A percentile compares a stretch with the other conserved stretches of the same genome.
phyloP scores from a whole-genome alignment of 495 filamentous ascomycete genomes.

The Aspergillus campestris region DNA sequence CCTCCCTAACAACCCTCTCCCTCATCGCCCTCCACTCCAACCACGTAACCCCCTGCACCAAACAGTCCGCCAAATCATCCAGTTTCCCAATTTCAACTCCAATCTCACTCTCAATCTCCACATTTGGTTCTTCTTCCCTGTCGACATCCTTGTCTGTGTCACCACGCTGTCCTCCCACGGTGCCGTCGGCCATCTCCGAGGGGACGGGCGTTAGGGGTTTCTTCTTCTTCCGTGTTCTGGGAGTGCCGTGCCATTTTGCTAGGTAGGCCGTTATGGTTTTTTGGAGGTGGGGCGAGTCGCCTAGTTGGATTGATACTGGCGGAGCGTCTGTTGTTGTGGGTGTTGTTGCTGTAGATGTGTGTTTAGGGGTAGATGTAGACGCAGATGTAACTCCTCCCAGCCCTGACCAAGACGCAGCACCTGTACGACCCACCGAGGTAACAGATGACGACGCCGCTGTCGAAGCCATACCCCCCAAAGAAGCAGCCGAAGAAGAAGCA shows the following conservation, averaged over 20 bases:
- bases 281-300: no score
- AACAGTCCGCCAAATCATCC: constrained; percentile 86
- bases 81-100: constrained; percentile 48
- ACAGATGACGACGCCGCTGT: constrained; percentile 1
- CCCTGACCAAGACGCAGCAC: not conserved
- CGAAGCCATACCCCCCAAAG: constrained; percentile 7
- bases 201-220: no score
- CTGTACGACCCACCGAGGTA: no score
- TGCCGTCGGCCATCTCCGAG: no score
- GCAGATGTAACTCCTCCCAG: not conserved
- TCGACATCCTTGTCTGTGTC: constrained; percentile 5
- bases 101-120: constrained; percentile 8
- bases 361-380: no score
- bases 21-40: constrained; percentile 72
- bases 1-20: constrained; percentile 33
- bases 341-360: no score
- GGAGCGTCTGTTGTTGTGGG: no score
- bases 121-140: constrained; percentile 13
- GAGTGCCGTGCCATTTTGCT: constrained; percentile 24
- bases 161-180: constrained; percentile 7
- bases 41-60: constrained; percentile 83
- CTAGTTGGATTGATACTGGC: no score
- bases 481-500: not conserved
- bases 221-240: no score
- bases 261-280: constrained; percentile 30